Conservation (phyloP, 202 grass and related monocot species). For the Zoysia matrella region DNA sequence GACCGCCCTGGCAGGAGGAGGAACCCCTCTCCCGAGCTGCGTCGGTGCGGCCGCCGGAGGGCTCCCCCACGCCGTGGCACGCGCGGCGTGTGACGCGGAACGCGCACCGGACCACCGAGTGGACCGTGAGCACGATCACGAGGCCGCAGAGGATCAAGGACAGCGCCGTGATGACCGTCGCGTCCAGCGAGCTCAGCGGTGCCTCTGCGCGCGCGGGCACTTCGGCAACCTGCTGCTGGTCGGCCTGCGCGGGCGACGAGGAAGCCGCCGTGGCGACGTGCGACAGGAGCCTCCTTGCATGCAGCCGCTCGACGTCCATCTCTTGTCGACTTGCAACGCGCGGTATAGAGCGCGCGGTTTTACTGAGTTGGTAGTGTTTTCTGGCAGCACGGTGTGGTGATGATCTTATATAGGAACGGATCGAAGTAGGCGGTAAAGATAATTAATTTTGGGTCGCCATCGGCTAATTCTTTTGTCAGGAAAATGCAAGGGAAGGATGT, state of each 20-base stretch:
- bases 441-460: conserved; percentile 17
- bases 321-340: neutral
- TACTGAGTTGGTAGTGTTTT: conserved; percentile 18
- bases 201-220: neutral
- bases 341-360: neutral
- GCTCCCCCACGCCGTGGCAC: conserved; percentile 51
- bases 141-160: conserved; percentile 65
- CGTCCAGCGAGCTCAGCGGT: conserved; percentile 56
- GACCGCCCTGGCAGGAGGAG: neutral
- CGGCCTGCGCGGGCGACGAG: conserved; percentile 18
- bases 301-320: conserved; percentile 46
- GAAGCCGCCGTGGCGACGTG: neutral
- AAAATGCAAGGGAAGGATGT: neutral
- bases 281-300: conserved; percentile 60
- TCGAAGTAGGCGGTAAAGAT: conserved; percentile 9
- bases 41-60: neutral
- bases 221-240: neutral
- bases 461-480: neutral
- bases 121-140: conserved; percentile 56
- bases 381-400: conserved; percentile 27
- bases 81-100: conserved; percentile 49
- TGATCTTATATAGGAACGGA: conserved; percentile 49
- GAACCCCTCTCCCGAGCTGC: neutral
- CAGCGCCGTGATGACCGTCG: conserved; percentile 68
- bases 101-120: conserved; percentile 52